phyloP scores from a whole-genome alignment of 2,329 filamentous ascomycete genomes.

The Teratosphaeria viscida region DNA sequence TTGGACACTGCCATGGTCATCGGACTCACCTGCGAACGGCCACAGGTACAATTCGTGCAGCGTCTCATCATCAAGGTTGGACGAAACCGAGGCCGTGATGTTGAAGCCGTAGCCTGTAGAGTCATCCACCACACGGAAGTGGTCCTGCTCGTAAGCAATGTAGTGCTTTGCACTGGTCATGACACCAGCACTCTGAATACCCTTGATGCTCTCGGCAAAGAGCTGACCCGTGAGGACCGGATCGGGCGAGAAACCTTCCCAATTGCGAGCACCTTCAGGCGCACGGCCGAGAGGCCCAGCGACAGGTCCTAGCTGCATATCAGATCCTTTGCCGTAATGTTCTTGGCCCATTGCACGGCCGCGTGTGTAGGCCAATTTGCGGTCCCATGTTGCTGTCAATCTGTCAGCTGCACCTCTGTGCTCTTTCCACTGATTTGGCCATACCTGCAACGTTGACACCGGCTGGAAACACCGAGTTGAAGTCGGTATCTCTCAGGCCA shows the following conservation, averaged over 20 bases:
- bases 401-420: slow-evolving; percentile 38
- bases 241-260: slow-evolving; percentile 65
- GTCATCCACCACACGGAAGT: slow-evolving; percentile 48
- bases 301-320: slow-evolving; percentile 65
- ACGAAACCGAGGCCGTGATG: slow-evolving; percentile 31
- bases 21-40: slow-evolving; percentile 29
- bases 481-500: slow-evolving; percentile 52
- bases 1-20: neutral
- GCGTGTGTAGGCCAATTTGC: slow-evolving; percentile 55
- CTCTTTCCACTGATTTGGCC: slow-evolving; percentile 39
- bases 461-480: neutral
- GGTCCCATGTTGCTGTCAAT: slow-evolving; percentile 60
- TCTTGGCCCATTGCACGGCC: slow-evolving; percentile 67
- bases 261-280: slow-evolving; percentile 41
- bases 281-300: slow-evolving; percentile 59
- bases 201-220: slow-evolving; percentile 61
- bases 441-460: neutral
- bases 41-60: slow-evolving; percentile 33
- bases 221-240: slow-evolving; percentile 64
- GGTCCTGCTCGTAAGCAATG: slow-evolving; percentile 63
- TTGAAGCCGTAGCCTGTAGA: slow-evolving; percentile 46
- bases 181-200: slow-evolving; percentile 71
- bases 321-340: slow-evolving; percentile 62
- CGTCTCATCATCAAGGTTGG: slow-evolving; percentile 53
- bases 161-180: slow-evolving; percentile 76